Evolutionary conservation across 176 grass and related monocot genomes (phyloP), one percentile per base, ranked within the genome.

Genomic region (Secale cereale): DNA sequence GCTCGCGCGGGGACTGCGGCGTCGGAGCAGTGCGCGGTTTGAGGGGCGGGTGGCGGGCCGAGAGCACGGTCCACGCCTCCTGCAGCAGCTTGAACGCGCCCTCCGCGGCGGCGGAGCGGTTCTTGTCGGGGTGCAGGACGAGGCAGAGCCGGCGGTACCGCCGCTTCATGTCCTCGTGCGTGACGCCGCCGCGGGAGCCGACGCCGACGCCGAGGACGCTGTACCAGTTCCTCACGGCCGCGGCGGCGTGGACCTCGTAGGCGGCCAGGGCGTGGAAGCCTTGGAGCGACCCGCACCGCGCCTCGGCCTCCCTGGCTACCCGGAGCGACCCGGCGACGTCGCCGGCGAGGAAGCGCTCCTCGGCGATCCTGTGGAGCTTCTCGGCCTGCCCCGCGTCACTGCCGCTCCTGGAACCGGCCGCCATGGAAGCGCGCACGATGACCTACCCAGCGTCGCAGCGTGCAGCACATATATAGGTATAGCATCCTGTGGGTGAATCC

Each of bases 11-110:
- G 2, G 56, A 8, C 56, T n/a, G 20, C 20, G 20, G 11, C n/a
- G n/a, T n/a, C 2, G 3, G 57, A n/a, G 57, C 22, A 25, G 22
- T 1, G 22, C 3, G 22, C 57, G 22, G 50, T 56, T 59, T 50
- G 15, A 23, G 1, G 45, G 63, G 63, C 7, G 63, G 79, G 64
- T 81, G 28, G 27, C 63, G 45, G 3, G 63, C 29, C 3, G 28
- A 81, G 11, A 81, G 79, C 46, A 5, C 14, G 4, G 4, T 5
- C 85, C 85, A 87, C 4, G 59, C 70, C 2, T 50, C 15, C 78
- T 74, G 70, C 37, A 87, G 11, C 56, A 81, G 28, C 54, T 87
- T 81, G n/a, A 87, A 87, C 2, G 85, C 78, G 12, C 67, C 66
- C 6, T 81, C 78, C 3, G 78, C 68, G 2, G 78, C 85, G 5